Base-by-base conservation (phyloP, 257 asterid genomes). In the Fraxinus anomala region DNA sequence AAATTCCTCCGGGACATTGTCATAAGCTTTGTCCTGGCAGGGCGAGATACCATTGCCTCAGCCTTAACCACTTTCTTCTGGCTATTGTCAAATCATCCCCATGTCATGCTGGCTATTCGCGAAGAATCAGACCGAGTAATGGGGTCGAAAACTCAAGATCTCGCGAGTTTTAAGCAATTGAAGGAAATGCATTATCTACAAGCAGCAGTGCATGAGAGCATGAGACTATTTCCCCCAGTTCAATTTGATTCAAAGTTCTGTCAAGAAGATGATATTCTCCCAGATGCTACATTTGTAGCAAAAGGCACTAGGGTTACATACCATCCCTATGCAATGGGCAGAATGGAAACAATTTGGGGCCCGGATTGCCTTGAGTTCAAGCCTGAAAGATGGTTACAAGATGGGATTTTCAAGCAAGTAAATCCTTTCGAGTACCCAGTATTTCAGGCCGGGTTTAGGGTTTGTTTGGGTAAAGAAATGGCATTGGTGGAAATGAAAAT, bases 171-270 rank as follows among this genome's bases (percentile, higher is more conserved):
- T n/a, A 74, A 79, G 49, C 87, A 88, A 77, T 68, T 90, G 24
- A 82, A 82, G 0, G 82, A 84, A 54, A 86, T 90, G 94, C 90
- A 82, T 28, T 90, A 86, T 72, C 70, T 93, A 36, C 89, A 92
- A 26, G 97, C 94, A 13, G 89, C 92, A 23, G 81, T 90, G 24
- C 89, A 89, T 78, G 97, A 93, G 86, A 83, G 91, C 80, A 84
- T 91, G 85, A 76, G 97, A 31, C 76, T 93, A 1, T 91, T 81
- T 70, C 98, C 98, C 1, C 98, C 98, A 0, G 96, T 93, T 56
- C 97, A 93, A 61, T 89, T 93, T 40, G 98, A 93, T 76, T 93
- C 98, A 0, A 93, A 93, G 73, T 91, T 89, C 39, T 84, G 96
- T 14, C 77, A 74, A 16, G 73, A 80, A 10, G 91, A 92, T 31